Base-by-base conservation (phyloP, 345 rosid species). In the Excoecaria agallocha region DNA sequence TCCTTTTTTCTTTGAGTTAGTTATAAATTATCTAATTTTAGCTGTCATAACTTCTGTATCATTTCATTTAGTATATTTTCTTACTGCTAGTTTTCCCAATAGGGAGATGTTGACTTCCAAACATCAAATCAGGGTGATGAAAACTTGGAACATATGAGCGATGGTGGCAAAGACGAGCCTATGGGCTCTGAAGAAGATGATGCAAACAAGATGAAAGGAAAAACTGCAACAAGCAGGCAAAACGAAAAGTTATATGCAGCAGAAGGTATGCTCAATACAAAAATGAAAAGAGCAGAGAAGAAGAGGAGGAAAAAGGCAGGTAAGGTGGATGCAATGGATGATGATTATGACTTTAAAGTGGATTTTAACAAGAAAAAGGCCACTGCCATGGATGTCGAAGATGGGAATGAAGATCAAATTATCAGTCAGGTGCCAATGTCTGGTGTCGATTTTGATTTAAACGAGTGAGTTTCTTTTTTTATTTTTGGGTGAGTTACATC, bases 291-390 rank as follows among this genome's bases (percentile, higher is more conserved):
- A 77, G 97, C 98, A 0, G 97, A 93, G 78, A 90, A 85, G 87
- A 91, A 91, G 83, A 82, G 71, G 80, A 90, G 89, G 89, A 91
- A 89, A 80, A 89, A 88, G 24, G 86, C 77, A 0, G 87, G 78
- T 57, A 87, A 83, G 6, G 81, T 63, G 75, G 94, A 88, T 25
- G 45, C 68, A 7, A 88, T 88, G 90, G 84, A 81, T 12, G 95
- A 85, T 67, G 91, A 92, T 76, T 89, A 87, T 70, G 90, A 94
- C 86, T 92, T 94, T 80, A 90, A 89, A 79, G 88, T 86, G 37
- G 97, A 94, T 84, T 89, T 85, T n/a, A 69, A 70, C 8, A 87
- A 87, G 86, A 84, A 75, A 38, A 76, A 80, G 61, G 84, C 55
- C 41, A 71, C 81, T 2, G 75, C 78, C 72, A 84, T 85, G 88